Percentiles rank a stretch among this genome's conserved stretches.
Evolutionary conservation across 768 basidiomycete genomes (phyloP).

Genomic region (Megacollybia marginata): DNA sequence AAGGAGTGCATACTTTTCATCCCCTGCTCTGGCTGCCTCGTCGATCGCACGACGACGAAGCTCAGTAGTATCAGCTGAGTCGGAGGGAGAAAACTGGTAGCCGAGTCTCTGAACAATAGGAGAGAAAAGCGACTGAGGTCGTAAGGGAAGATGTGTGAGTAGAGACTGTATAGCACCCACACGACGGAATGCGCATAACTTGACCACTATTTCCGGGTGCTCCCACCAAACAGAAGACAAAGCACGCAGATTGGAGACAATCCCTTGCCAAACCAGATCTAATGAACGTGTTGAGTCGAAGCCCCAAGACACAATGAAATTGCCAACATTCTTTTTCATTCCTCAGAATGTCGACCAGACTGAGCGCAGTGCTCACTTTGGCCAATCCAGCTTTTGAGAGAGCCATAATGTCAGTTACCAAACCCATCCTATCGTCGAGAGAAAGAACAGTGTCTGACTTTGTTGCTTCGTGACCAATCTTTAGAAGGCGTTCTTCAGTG

Average conservation of each 20-base stretch:
- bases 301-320: neutral
- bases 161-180: constrained; percentile 15
- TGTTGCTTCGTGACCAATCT: constrained; percentile 55
- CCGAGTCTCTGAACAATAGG: constrained; percentile 58
- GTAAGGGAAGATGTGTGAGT: too few species aligned
- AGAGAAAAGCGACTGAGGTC: constrained; percentile 31
- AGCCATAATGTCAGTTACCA: constrained; percentile 56
- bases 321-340: constrained; percentile 51
- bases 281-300: neutral
- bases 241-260: constrained; percentile 33
- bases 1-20: constrained; percentile 22
- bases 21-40: constrained; percentile 36
- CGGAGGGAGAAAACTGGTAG: constrained; percentile 43
- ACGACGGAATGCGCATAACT: constrained; percentile 35
- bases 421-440: constrained; percentile 61
- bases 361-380: constrained; percentile 50
- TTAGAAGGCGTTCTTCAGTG: constrained; percentile 47
- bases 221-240: constrained; percentile 64
- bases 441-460: constrained; percentile 42
- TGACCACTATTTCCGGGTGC: constrained; percentile 30
- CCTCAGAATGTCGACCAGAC: constrained; percentile 43
- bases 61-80: constrained; percentile 46
- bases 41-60: constrained; percentile 53
- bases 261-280: constrained; percentile 55
- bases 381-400: constrained; percentile 61